phyloP scores from a whole-genome alignment of 208 protist genomes.

The Trypanosoma platydactyli region DNA sequence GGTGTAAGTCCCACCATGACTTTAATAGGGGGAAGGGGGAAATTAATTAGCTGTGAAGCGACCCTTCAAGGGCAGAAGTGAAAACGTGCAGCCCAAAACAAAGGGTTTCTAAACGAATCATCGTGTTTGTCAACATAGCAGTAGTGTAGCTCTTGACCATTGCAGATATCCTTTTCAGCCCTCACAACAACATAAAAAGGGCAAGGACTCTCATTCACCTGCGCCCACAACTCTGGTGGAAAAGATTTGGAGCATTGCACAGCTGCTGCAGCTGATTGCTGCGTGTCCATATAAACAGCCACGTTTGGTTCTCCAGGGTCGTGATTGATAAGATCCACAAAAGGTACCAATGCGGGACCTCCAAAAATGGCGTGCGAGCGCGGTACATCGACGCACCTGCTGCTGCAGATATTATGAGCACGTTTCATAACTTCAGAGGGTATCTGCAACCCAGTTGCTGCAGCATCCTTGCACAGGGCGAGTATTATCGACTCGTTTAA shows the following conservation, averaged over 20 bases:
- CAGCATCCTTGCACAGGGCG: slow-evolving; percentile 16
- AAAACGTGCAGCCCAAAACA: slow-evolving; percentile 79
- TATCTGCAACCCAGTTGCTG: slow-evolving; percentile 26
- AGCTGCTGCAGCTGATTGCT: slow-evolving; percentile 7
- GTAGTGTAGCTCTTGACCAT: slow-evolving; percentile 59
- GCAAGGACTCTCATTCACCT: slow-evolving; percentile 9
- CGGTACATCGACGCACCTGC: slow-evolving; percentile 71
- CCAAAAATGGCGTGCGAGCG: slow-evolving; percentile 59
- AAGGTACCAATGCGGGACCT: slow-evolving; percentile 70
- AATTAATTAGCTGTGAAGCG: too few relatives aligned
- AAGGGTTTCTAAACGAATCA: slow-evolving; percentile 16
- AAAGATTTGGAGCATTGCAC: slow-evolving; percentile 23
- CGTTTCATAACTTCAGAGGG: slow-evolving; percentile 30
- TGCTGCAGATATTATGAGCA: slow-evolving; percentile 60
- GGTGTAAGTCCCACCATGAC: too few relatives aligned
- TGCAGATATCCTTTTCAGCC: slow-evolving; percentile 32
- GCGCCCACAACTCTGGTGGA: slow-evolving; percentile 13
- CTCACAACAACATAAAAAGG: slow-evolving; percentile 59
- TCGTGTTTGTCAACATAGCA: slow-evolving; percentile 46
- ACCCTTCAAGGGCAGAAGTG: slow-evolving; percentile 39
- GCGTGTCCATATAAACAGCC: slow-evolving; percentile 34
- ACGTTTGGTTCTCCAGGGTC: slow-evolving; percentile 45
- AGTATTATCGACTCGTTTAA: slow-evolving; percentile 33
- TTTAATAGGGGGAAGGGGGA: not conserved
- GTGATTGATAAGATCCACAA: slow-evolving; percentile 83